Conservation (phyloP, 306 rosid species). For the Vachellia pachyceras region DNA sequence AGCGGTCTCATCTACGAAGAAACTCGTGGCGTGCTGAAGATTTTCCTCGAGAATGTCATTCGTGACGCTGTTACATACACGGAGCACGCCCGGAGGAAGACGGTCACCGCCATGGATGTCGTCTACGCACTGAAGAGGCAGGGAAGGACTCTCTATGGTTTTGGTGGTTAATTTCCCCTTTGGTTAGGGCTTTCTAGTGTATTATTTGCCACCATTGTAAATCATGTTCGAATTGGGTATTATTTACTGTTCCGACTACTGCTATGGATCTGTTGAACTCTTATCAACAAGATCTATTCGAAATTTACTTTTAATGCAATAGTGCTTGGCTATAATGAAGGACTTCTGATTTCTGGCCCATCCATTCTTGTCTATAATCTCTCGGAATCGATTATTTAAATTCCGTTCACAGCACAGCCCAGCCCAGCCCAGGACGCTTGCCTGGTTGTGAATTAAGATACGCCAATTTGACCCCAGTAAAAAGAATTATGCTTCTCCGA, state of each 20-base stretch:
- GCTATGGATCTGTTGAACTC: neutral
- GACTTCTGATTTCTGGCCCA: too few relatives aligned
- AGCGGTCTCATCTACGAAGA: neutral
- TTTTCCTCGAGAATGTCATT: slow-evolving; percentile 2
- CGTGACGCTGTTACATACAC: slow-evolving; percentile 3
- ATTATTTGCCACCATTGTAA: neutral
- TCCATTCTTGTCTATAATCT: too few relatives aligned
- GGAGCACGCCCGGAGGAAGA: slow-evolving; percentile 52
- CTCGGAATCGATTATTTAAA: neutral
- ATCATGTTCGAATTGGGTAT: neutral
- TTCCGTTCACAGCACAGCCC: neutral
- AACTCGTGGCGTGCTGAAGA: neutral
- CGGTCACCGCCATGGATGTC: slow-evolving; percentile 60
- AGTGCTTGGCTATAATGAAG: neutral
- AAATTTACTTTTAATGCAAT: neutral
- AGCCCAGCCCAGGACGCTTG: too few relatives aligned
- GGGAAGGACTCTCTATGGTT: slow-evolving; percentile 42
- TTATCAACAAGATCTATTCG: neutral
- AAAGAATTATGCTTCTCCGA: too few relatives aligned
- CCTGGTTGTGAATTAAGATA: too few relatives aligned
- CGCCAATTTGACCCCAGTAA: too few relatives aligned
- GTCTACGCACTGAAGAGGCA: slow-evolving; percentile 57
- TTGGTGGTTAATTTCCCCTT: slow-evolving; percentile 32
- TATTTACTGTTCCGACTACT: neutral
- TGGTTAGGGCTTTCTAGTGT: neutral